Evolutionary conservation across 192 early-diverging fungal species (phyloP).

Genomic region (Umbelopsis isabellina): DNA sequence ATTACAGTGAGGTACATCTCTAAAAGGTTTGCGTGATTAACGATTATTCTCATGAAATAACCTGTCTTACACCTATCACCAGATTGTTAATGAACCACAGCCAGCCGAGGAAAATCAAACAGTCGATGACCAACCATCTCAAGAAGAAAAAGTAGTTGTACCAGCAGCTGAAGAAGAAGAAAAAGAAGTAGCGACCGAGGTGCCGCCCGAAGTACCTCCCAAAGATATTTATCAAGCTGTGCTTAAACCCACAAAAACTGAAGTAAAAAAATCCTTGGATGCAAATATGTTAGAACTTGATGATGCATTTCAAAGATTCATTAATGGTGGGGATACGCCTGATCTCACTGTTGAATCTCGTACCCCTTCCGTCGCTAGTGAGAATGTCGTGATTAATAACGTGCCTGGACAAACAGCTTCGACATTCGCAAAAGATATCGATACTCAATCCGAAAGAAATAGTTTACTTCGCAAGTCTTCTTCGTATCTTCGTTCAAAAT

Average conservation of each 20-base stretch:
- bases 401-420: background rate
- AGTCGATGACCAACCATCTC: background rate
- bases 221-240: too few species aligned
- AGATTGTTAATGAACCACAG: background rate
- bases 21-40: background rate
- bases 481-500: constrained; percentile 17
- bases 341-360: background rate
- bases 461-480: constrained; percentile 23
- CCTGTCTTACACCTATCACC: background rate
- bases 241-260: too few species aligned
- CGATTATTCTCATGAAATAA: background rate
- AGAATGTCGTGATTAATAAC: background rate
- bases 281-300: background rate
- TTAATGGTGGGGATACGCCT: constrained; percentile 3
- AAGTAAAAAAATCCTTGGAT: background rate
- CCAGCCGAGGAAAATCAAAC: background rate
- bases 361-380: background rate
- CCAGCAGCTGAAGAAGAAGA: background rate
- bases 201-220: too few species aligned
- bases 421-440: background rate
- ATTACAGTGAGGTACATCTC: background rate
- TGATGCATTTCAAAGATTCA: constrained; percentile 6
- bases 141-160: background rate
- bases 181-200: background rate
- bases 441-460: background rate